Conservation (phyloP, 1,284 basidiomycete species). For the Ceratobasidium sp. region DNA sequence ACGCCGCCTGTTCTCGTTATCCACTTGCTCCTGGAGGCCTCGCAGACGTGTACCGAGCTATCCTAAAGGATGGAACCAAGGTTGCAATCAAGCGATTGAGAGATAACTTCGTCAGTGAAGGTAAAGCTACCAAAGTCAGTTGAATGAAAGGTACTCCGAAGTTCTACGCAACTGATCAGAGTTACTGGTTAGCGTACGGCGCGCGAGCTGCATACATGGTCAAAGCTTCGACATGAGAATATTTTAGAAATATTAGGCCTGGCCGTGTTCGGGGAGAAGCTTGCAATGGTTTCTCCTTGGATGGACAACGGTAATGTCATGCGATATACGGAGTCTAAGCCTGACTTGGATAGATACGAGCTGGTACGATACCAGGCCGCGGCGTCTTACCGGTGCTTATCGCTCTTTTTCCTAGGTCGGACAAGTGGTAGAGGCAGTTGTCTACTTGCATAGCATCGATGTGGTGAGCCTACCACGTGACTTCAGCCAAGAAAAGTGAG, state of each 20-base stretch:
- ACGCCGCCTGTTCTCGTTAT: too few relatives aligned
- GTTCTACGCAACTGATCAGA: not conserved
- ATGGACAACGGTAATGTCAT: slow-evolving; percentile 8
- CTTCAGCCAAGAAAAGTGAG: too few relatives aligned
- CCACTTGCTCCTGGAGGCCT: too few relatives aligned
- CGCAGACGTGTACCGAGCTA: too few relatives aligned
- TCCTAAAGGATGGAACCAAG: too few relatives aligned
- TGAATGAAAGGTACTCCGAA: too few relatives aligned
- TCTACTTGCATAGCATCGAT: not conserved
- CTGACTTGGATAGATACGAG: not conserved
- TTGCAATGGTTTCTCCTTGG: slow-evolving; percentile 25
- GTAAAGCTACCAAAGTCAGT: too few relatives aligned
- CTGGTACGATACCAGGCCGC: not conserved
- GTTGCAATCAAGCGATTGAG: too few relatives aligned
- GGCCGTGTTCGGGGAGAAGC: not conserved
- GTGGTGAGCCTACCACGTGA: not conserved
- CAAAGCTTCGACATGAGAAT: slow-evolving; percentile 1
- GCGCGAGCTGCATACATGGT: slow-evolving; percentile 7
- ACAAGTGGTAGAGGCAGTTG: not conserved
- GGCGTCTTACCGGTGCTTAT: not conserved
- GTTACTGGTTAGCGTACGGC: not conserved
- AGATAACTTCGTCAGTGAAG: too few relatives aligned
- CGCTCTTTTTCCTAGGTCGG: not conserved
- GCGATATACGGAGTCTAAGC: not conserved
- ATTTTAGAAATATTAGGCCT: not conserved